Conservation (phyloP, 2,329 filamentous ascomycete species). For the Trichoderma cornu-damae region DNA sequence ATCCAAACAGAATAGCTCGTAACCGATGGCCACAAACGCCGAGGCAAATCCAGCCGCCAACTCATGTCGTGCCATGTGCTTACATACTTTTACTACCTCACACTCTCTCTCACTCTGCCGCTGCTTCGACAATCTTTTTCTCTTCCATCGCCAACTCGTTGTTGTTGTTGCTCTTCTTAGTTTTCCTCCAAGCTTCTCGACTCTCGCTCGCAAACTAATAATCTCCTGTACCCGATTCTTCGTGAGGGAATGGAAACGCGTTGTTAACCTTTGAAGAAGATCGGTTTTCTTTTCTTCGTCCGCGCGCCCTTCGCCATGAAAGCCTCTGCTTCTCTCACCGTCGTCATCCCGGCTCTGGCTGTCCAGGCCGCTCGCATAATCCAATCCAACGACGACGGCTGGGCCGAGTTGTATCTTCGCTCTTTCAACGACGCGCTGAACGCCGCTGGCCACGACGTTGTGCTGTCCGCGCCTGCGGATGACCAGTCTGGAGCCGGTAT, state of each 20-base stretch:
- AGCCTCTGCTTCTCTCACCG: conserved; percentile 22
- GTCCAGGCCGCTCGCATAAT: conserved; percentile 48
- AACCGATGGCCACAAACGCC: no score
- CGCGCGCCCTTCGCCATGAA: conserved; percentile 24
- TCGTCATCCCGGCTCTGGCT: conserved; percentile 25
- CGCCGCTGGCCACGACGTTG: conserved; percentile 52
- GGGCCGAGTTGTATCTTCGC: conserved; percentile 64
- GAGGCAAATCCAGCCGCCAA: no score
- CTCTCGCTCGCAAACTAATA: neutral
- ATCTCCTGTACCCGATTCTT: neutral
- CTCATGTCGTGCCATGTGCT: no score
- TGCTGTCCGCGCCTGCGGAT: conserved; percentile 62
- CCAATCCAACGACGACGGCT: conserved; percentile 67
- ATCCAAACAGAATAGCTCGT: no score
- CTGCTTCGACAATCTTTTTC: no score
- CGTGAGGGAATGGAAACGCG: neutral
- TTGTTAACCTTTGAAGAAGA: no score
- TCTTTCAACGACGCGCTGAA: conserved; percentile 53
- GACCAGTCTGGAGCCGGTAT: conserved; percentile 59
- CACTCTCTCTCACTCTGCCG: no score
- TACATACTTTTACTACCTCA: no score
- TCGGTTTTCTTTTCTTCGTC: no score
- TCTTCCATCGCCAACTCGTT: no score
- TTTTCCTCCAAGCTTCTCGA: no score
- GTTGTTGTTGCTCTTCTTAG: no score